phyloP scores from a whole-genome alignment of 352 stramenopile genomes.

The Phytophthora chlamydospora region DNA sequence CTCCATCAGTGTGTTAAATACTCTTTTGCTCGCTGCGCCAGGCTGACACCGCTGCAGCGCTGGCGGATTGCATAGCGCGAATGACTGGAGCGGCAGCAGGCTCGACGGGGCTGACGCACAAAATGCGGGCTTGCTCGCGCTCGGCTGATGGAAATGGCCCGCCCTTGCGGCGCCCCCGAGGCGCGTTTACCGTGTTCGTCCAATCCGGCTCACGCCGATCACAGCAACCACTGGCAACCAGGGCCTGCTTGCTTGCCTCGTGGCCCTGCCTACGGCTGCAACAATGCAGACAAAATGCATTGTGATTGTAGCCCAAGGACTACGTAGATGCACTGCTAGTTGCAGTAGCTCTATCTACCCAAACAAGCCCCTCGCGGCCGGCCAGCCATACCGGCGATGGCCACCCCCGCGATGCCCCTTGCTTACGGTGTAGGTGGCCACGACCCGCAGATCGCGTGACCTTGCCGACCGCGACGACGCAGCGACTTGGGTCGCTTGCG shows the following conservation, averaged over 20 bases:
- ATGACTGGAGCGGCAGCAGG: neutral
- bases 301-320: no score
- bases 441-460: slow-evolving; percentile 8
- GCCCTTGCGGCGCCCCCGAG: slow-evolving; percentile 8
- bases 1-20: slow-evolving; percentile 8
- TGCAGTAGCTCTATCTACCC: no score
- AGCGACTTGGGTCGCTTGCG: neutral
- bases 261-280: neutral
- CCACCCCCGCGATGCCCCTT: neutral
- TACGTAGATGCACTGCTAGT: no score
- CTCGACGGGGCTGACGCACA: neutral
- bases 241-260: neutral
- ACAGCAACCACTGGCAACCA: neutral
- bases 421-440: slow-evolving; percentile 9
- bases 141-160: slow-evolving; percentile 19
- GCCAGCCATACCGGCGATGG: neutral
- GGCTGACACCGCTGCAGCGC: neutral
- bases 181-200: slow-evolving; percentile 28
- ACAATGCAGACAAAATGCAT: no score
- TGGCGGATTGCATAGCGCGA: slow-evolving; percentile 8
- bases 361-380: no score
- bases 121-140: neutral
- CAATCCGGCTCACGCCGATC: slow-evolving; percentile 9
- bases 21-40: neutral
- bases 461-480: neutral